Percentiles rank a stretch among this genome's conserved stretches.
phyloP scores from a whole-genome alignment of 352 stramenopile genomes.

The Elongisporangium anandrum region DNA sequence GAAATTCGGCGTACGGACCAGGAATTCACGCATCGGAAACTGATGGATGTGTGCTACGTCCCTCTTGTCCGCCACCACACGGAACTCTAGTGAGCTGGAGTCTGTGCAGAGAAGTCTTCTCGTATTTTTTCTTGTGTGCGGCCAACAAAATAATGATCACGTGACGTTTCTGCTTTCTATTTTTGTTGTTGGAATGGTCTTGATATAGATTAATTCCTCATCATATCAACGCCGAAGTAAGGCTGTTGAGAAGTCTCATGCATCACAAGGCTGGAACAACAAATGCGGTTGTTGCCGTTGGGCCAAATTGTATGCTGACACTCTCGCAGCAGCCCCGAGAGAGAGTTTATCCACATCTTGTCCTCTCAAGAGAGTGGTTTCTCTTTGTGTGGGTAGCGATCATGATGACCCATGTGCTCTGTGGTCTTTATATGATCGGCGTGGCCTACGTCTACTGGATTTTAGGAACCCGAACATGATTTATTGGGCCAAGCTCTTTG shows the following conservation, averaged over 20 bases:
- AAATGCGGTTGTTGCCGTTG: neutral
- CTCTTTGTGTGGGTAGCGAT: neutral
- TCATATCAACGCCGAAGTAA: no score
- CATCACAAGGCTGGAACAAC: neutral
- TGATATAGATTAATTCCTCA: no score
- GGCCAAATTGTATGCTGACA: neutral
- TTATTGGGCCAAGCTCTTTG: neutral
- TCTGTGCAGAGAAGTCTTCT: neutral
- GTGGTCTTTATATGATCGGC: neutral
- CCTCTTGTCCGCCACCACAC: slow-evolving; percentile 60
- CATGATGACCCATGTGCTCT: neutral
- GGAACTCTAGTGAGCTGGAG: slow-evolving; percentile 17
- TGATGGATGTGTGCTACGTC: slow-evolving; percentile 78
- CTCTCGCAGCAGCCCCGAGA: neutral
- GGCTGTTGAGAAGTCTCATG: no score
- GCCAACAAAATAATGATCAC: no score
- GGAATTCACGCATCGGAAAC: slow-evolving; percentile 39
- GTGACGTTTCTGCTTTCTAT: neutral
- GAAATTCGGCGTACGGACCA: slow-evolving; percentile 54
- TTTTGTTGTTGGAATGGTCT: no score
- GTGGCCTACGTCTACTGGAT: neutral
- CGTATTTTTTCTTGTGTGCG: neutral
- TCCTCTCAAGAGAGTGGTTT: neutral
- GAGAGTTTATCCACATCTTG: neutral
- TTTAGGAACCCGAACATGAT: neutral